Percentiles rank a stretch among this genome's conserved stretches.
phyloP scores from a whole-genome alignment of 495 filamentous ascomycete genomes.

The Penicillium riverlandense region DNA sequence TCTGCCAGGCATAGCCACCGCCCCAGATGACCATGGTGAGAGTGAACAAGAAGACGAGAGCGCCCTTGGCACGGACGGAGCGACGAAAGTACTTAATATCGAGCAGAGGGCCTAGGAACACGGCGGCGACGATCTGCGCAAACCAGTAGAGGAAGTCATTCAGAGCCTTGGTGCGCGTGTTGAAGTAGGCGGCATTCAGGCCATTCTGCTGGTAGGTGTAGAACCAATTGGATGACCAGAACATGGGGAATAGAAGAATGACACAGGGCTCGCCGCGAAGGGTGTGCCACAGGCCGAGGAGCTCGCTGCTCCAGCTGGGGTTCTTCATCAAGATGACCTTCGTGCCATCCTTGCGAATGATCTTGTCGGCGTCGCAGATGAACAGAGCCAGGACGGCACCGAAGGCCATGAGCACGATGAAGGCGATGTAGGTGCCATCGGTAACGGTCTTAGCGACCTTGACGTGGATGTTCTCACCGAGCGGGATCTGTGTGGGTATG shows the following conservation, averaged over 20 bases:
- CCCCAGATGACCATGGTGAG: slow-evolving; percentile 43
- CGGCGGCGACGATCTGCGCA: slow-evolving; percentile 44
- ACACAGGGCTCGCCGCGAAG: slow-evolving; percentile 30
- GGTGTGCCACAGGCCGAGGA: slow-evolving; percentile 35
- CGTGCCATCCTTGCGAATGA: slow-evolving; percentile 71
- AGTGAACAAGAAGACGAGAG: slow-evolving; percentile 30
- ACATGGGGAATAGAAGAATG: slow-evolving; percentile 44
- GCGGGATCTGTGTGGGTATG: slow-evolving; percentile 21
- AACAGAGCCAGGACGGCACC: slow-evolving; percentile 54
- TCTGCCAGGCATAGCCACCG: slow-evolving; percentile 46
- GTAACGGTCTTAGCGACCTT: slow-evolving; percentile 28
- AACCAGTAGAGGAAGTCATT: slow-evolving; percentile 47
- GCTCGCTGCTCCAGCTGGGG: slow-evolving; percentile 54
- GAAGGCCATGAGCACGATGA: slow-evolving; percentile 40
- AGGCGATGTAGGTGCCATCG: slow-evolving; percentile 46
- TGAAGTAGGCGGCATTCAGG: slow-evolving; percentile 40
- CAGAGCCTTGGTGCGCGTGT: slow-evolving; percentile 37
- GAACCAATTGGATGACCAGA: slow-evolving; percentile 67
- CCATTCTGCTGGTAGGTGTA: slow-evolving; percentile 66
- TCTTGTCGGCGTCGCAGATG: slow-evolving; percentile 52
- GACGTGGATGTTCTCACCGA: slow-evolving; percentile 37
- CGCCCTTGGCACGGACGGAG: slow-evolving; percentile 30
- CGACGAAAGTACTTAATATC: slow-evolving; percentile 34
- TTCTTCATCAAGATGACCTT: slow-evolving; percentile 76
- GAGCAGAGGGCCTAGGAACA: slow-evolving; percentile 37